Base-by-base conservation (phyloP, 2,329 filamentous ascomycete species). In the Ascochyta lentis region DNA sequence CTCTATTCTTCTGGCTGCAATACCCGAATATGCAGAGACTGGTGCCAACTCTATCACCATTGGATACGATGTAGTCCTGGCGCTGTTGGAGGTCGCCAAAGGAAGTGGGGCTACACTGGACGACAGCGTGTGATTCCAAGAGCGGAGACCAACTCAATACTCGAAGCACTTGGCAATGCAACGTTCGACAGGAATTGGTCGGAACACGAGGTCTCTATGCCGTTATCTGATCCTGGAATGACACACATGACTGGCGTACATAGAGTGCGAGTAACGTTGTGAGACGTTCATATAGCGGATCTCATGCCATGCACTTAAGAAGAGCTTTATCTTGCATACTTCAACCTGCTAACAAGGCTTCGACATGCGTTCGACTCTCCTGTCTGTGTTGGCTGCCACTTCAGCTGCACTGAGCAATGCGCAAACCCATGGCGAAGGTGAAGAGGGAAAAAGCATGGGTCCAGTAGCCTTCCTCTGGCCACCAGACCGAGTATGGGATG, bases 381-480 rank as follows among this genome's bases (percentile, higher is more conserved):
- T 60, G 1, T 26, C 51, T 33, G 12, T 56, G 6, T 26, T 62
- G 5, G 39, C 42, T 16, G 39, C 29, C 34, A 31, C 29, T 26
- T 37, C 55, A 19, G 49, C 47, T 22, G 16, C 19, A 7, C 27
- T 54, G 34, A 57, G 31, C n/a, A 37, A n/a, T 29, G 65, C 61
- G 8, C 63, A 68, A 33, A 61, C 58, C 22, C 68, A 71, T 60
- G 68, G 68, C 26, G 60, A 63, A n/a, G 66, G 63, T n/a, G 67
- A 60, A 38, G 66, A 69, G 39, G 70, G 69, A n/a, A 54, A 26
- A 6, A 50, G 33, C 8, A 84, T 84, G 81, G 84, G 84, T 10
- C 84, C 84, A 7, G 83, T 84, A 19, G 83, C 82, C 9, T 86
- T 88, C 67, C 76, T 87, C 71, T 88, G 85, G 84, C 85, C 85